Percentiles rank a stretch among this genome's conserved stretches.
Conservation (phyloP, 148 eudicot genomes). For the Rhododendron mucronatum region DNA sequence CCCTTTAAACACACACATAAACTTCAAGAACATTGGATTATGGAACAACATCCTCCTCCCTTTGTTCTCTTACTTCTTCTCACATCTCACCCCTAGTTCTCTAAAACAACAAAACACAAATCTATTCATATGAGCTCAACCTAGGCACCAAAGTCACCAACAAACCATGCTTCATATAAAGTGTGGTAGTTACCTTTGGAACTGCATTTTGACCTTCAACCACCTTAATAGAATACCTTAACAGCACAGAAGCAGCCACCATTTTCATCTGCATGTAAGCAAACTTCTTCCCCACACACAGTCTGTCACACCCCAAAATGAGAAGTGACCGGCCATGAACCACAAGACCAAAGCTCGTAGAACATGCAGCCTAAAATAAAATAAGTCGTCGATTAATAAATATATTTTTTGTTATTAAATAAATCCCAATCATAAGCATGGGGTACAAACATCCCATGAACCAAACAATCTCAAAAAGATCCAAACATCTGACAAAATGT, state of each 20-base stretch:
- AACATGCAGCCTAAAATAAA: too few relatives aligned
- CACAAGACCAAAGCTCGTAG: too few relatives aligned
- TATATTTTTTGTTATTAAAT: too few relatives aligned
- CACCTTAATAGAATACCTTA: constrained; percentile 37
- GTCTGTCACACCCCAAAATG: too few relatives aligned
- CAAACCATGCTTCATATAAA: constrained; percentile 48
- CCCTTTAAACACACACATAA: background rate
- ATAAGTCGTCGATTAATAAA: too few relatives aligned
- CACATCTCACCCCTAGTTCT: background rate
- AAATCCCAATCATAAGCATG: too few relatives aligned
- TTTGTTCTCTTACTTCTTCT: background rate
- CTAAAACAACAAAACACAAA: background rate
- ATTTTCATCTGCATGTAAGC: constrained; percentile 52
- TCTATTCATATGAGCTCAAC: background rate
- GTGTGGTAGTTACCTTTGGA: constrained; percentile 46
- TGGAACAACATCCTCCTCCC: background rate
- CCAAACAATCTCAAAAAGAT: too few relatives aligned
- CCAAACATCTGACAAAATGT: too few relatives aligned
- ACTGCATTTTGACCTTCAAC: constrained; percentile 29
- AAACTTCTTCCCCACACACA: constrained; percentile 53
- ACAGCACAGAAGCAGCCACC: constrained; percentile 43
- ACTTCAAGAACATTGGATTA: background rate
- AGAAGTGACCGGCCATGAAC: too few relatives aligned
- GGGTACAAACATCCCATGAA: too few relatives aligned
- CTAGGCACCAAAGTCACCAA: constrained; percentile 32